Evolutionary conservation across 108 stramenopile species (phyloP).

Genomic region (Nannochloropsis salina): DNA sequence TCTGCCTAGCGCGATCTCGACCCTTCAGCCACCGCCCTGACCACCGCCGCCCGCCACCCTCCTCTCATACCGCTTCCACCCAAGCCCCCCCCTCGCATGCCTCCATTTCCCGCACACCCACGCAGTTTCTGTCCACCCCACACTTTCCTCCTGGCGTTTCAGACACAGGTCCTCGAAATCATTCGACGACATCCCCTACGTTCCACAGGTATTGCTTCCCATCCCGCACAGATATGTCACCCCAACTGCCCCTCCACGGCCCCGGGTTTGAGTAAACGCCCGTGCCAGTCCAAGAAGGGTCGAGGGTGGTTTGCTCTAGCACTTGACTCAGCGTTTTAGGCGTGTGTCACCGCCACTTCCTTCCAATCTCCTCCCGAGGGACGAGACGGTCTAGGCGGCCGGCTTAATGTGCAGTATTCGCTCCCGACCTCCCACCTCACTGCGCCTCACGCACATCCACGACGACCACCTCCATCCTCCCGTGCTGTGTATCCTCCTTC

Average conservation of each 20-base stretch:
- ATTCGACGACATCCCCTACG: too few relatives aligned
- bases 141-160: too few relatives aligned
- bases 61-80: too few relatives aligned
- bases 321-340: neutral
- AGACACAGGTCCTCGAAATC: too few relatives aligned
- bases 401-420: neutral
- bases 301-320: neutral
- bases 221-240: neutral
- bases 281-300: neutral
- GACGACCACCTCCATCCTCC: neutral
- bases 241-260: neutral
- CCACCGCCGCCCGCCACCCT: too few relatives aligned
- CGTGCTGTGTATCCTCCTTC: neutral
- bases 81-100: too few relatives aligned
- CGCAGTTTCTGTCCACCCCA: too few relatives aligned
- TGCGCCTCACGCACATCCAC: too few relatives aligned
- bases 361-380: neutral
- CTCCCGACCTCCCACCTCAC: neutral
- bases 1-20: too few relatives aligned
- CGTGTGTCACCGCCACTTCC: neutral
- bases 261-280: neutral
- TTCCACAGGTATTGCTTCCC: too few relatives aligned
- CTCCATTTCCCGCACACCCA: too few relatives aligned
- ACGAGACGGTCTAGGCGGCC: neutral
- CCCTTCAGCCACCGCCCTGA: too few relatives aligned